phyloP scores from a whole-genome alignment of 1,284 basidiomycete genomes.

The Tylopilus sp. region DNA sequence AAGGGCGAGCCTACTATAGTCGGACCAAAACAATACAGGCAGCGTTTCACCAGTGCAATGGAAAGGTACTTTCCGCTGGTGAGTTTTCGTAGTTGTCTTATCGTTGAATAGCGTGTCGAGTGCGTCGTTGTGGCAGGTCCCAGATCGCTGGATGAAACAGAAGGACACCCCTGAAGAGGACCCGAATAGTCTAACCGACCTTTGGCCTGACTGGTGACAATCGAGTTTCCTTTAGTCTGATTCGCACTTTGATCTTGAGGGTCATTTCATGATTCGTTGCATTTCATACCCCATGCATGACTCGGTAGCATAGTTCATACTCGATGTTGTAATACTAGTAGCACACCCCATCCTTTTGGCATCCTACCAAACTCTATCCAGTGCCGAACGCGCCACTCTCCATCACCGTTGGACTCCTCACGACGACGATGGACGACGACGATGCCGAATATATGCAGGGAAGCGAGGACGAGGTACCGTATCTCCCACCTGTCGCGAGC shows the following conservation, averaged over 20 bases:
- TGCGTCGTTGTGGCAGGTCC: slow-evolving; percentile 47
- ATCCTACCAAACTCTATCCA: neutral
- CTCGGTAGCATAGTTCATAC: slow-evolving; percentile 14
- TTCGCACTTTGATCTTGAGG: slow-evolving; percentile 5
- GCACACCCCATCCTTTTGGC: slow-evolving; percentile 1
- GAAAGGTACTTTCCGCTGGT: slow-evolving; percentile 88
- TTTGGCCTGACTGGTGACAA: slow-evolving; percentile 51
- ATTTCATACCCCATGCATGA: slow-evolving; percentile 17
- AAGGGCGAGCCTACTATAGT: slow-evolving; percentile 92
- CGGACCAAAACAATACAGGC: slow-evolving; percentile 80
- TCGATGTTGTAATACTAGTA: slow-evolving; percentile 16
- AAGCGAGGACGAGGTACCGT: slow-evolving; percentile 69
- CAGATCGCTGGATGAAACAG: slow-evolving; percentile 86
- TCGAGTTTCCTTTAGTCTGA: slow-evolving; percentile 2
- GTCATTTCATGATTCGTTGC: slow-evolving; percentile 8
- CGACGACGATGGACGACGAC: slow-evolving; percentile 73
- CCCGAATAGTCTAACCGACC: slow-evolving; percentile 47
- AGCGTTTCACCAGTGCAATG: slow-evolving; percentile 89
- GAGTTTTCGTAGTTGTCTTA: slow-evolving; percentile 23
- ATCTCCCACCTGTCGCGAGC: slow-evolving; percentile 12
- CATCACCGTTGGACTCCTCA: slow-evolving; percentile 2
- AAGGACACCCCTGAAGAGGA: slow-evolving; percentile 73
- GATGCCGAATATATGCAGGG: slow-evolving; percentile 89
- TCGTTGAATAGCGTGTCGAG: slow-evolving; percentile 7
- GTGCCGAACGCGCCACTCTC: slow-evolving; percentile 1